Evolutionary conservation across 345 rosid species (phyloP), one percentile per base, ranked within the genome.

Genomic region (Schrenkiella parvula): DNA sequence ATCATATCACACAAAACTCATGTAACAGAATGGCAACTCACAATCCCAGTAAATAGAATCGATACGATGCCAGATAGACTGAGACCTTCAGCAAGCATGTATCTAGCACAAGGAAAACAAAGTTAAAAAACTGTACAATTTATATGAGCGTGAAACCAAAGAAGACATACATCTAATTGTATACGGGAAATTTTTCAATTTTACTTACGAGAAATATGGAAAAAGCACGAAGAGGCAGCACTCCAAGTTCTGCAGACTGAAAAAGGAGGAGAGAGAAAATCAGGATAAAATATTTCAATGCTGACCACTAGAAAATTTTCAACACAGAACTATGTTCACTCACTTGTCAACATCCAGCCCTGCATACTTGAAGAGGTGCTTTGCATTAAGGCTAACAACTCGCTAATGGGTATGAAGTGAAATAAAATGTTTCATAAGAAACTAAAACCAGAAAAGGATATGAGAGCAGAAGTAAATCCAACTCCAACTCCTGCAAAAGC

Each of bases 21-120:
- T 25, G 21, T 50, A 55, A 50, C 18, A 26, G 2, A 65, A 58
- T 57, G 41, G 6, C 39, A 37, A 75, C 99, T 91, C 73, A 95
- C 98, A 42, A 95, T 91, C 80, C 97, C 99, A 4, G 99, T 95
- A 80, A 91, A 95, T 72, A 95, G 77, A 82, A 95, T 95, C 1
- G 99, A 91, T 70, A 91, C 99, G 41, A 95, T 95, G 74, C 99
- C 99, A 75, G 99, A 89, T 65, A 95, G 98, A 66, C 99, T 87
- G 79, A 95, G 90, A 80, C 99, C 99, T 87, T 95, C 99, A 37
- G 97, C 96, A 72, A 95, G 99, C 99, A 95, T 91, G 86, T 95
- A 95, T 69, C 99, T 95, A 68, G 38, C 50, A 74, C 19, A 68
- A 43, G 66, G 60, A 47, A 62, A 42, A 58, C 38, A 47, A 71